Percentiles rank a stretch among this genome's conserved stretches.
phyloP scores from a whole-genome alignment of 768 basidiomycete genomes.

The Phaeotremella skinneri region DNA sequence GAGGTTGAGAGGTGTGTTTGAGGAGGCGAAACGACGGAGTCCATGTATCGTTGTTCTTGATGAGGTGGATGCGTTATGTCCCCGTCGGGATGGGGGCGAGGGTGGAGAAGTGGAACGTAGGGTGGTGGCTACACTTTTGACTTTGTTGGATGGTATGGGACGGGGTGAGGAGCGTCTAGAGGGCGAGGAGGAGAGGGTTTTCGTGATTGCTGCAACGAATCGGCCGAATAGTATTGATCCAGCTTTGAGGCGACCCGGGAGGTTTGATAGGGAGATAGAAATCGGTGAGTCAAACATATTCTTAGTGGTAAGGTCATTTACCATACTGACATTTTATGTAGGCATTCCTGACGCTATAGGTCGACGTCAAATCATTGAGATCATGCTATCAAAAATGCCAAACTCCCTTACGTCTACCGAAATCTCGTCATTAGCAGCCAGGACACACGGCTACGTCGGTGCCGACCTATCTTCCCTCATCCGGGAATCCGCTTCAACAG shows the following conservation, averaged over 20 bases:
- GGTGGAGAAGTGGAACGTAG: conserved; percentile 94
- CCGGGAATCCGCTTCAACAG: conserved; percentile 84
- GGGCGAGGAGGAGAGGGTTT: conserved; percentile 60
- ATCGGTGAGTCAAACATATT: conserved; percentile 61
- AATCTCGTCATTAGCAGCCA: conserved; percentile 64
- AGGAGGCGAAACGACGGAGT: conserved; percentile 71
- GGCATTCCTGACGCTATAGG: conserved; percentile 86
- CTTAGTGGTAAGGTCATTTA: background rate
- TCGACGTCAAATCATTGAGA: conserved; percentile 78
- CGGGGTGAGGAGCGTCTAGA: conserved; percentile 66
- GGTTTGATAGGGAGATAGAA: conserved; percentile 97
- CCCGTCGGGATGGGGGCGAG: conserved; percentile 79
- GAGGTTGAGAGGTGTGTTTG: conserved; percentile 82
- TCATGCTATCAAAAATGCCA: conserved; percentile 76
- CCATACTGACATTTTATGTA: conserved; percentile 42
- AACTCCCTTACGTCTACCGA: conserved; percentile 64
- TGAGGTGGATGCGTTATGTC: conserved; percentile 92
- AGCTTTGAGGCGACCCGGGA: conserved; percentile 96
- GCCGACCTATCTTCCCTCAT: conserved; percentile 91
- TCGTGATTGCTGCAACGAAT: conserved; percentile 83
- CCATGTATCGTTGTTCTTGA: conserved; percentile 94
- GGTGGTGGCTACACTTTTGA: conserved; percentile 90
- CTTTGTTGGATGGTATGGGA: conserved; percentile 79
- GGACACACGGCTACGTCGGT: conserved; percentile 92
- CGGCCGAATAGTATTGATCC: conserved; percentile 99